Evolutionary conservation across 2,329 filamentous ascomycete species (phyloP).

Genomic region (Fusarium clavum): DNA sequence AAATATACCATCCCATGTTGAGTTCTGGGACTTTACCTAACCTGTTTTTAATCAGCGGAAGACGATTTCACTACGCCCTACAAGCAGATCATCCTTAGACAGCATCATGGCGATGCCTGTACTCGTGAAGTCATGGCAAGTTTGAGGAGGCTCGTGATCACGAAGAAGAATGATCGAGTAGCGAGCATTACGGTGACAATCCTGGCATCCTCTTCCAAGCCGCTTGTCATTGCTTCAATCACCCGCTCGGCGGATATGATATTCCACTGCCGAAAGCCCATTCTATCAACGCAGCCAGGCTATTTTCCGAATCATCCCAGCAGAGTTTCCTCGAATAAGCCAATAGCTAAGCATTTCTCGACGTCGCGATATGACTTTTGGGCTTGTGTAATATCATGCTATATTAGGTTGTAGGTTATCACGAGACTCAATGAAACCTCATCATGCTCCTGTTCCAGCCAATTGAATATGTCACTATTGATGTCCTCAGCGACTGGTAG

Average conservation of each 20-base stretch:
- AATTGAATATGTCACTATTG: background rate
- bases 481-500: too few species aligned
- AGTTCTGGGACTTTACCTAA: background rate
- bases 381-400: background rate
- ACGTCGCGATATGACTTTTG: background rate
- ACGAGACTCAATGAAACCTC: background rate
- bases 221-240: too few species aligned
- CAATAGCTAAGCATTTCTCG: background rate
- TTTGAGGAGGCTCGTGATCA: too few species aligned
- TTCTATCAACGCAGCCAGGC: too few species aligned
- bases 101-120: background rate
- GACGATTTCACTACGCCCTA: background rate
- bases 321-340: background rate
- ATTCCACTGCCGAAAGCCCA: too few species aligned
- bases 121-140: too few species aligned
- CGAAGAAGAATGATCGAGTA: fast-evolving
- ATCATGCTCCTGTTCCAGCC: background rate
- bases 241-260: too few species aligned
- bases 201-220: background rate
- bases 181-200: background rate
- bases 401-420: background rate
- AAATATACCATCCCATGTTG: too few species aligned
- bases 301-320: fast-evolving
- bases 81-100: background rate
- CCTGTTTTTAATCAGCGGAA: fast-evolving